A percentile compares a stretch with the other conserved stretches of the same genome.
Conservation (phyloP, 2,329 filamentous ascomycete species). For the Sarocladium kiliense region DNA sequence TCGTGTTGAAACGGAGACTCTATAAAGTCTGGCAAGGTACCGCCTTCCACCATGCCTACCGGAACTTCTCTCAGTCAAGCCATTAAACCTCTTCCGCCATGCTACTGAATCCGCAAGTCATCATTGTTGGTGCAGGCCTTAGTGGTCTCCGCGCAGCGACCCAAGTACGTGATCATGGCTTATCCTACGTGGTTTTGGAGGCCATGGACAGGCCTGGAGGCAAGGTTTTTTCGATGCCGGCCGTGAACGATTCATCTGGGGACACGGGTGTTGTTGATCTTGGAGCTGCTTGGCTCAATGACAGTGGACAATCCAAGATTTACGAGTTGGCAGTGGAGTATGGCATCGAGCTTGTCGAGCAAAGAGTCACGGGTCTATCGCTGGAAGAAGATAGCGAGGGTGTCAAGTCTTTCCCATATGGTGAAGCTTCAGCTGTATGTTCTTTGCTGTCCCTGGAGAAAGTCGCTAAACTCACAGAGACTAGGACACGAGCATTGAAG, state of each 20-base stretch:
- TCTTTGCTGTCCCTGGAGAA: too few relatives aligned
- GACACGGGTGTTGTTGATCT: constrained; percentile 39
- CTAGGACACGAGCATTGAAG: too few relatives aligned
- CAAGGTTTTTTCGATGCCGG: constrained; percentile 42
- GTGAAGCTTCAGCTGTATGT: too few relatives aligned
- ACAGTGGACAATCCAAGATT: constrained; percentile 42
- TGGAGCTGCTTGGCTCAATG: constrained; percentile 57
- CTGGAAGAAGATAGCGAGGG: not conserved
- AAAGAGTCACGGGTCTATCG: not conserved
- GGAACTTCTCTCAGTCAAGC: too few relatives aligned
- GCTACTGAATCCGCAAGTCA: too few relatives aligned
- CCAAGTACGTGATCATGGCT: constrained; percentile 8
- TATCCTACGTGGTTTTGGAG: constrained; percentile 19
- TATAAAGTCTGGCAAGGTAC: too few relatives aligned
- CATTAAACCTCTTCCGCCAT: too few relatives aligned
- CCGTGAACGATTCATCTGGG: constrained; percentile 21
- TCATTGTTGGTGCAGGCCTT: not conserved
- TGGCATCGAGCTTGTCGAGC: not conserved
- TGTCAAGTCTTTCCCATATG: not conserved
- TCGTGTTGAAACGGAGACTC: too few relatives aligned
- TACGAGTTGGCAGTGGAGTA: constrained; percentile 28
- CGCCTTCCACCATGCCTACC: too few relatives aligned
- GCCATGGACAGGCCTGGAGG: constrained; percentile 40
- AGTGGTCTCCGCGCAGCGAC: not conserved
- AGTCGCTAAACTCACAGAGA: not conserved